Percentiles rank a stretch among this genome's conserved stretches.
These are phyloP conservation scores for Aspergillus niger DNA, from an alignment of 2,329 filamentous ascomycete species.

Conservation along the genomic window DNA sequence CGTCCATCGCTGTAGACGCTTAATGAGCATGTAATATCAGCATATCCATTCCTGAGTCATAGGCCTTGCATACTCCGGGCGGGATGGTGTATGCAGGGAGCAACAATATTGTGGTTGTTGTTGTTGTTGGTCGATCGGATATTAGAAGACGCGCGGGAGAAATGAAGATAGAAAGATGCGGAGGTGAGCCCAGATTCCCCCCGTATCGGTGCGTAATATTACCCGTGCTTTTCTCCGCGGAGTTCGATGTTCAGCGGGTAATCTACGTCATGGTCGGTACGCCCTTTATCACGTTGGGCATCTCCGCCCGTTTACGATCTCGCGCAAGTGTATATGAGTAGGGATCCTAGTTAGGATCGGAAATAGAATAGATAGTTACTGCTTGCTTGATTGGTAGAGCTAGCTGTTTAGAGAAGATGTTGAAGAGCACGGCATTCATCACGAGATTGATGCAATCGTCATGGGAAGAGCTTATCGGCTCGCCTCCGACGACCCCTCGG, in stretches of 20 bases:
- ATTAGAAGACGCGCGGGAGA: not conserved
- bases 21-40: constrained; percentile 14
- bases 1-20: constrained; percentile 33
- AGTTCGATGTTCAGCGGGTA: not conserved
- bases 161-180: constrained; percentile 6
- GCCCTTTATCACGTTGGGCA: not conserved
- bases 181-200: not conserved
- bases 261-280: not conserved
- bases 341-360: not conserved
- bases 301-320: not conserved
- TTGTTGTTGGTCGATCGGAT: not conserved
- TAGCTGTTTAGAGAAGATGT: not conserved
- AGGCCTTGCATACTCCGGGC: constrained; percentile 8
- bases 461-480: not conserved
- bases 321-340: not conserved
- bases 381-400: no score
- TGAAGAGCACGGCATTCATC: not conserved
- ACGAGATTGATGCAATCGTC: not conserved
- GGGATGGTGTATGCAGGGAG: not conserved
- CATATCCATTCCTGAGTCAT: constrained; percentile 12
- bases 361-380: no score
- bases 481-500: not conserved
- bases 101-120: not conserved
- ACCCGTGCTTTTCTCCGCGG: not conserved
- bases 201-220: constrained; percentile 21